Base-by-base conservation (phyloP, 768 basidiomycete genomes). In the Boletus pseudopeckii region DNA sequence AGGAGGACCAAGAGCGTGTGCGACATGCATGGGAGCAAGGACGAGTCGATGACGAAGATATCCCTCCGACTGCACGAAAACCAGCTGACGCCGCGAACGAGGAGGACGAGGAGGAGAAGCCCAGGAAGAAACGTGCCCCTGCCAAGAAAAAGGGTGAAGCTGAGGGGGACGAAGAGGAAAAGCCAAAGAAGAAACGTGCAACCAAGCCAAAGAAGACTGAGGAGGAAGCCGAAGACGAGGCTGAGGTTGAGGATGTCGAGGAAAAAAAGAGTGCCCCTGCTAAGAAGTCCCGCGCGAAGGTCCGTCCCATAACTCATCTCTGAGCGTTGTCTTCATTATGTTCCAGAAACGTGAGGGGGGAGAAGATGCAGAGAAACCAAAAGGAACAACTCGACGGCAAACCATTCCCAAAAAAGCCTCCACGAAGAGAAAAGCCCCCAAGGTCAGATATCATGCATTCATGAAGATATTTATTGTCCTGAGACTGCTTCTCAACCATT, bases 1-100 rank as follows among this genome's bases (percentile, higher is more conserved):
- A 76, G 1, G 86, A 82, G 40, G 92, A 95, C 65, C 77, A 95
- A 69, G 81, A 76, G 6, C 85, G 83, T 54, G 68, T 97, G 39
- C 73, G 67, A 52, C 81, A 78, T 62, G 93, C 95, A 1, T 92
- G 81, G 77, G 81, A 89, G 45, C 81, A 77, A 1, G 93, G 88
- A 5, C 77, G 85, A 33, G 89, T 97, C 45, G 90, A 83, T 7
- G 83, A 86, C 33, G 92, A 86, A 60, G 94, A 96, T 62, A 83
- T 95, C 38, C 91, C 91, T 6, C 83, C 81, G 32, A 78, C 77
- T 17, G 90, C 90, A 4, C 77, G 77, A 56, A 91, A 88, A 60
- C 70, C 80, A 8, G 75, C 68, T 5, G 80, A 64, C 14, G 77
- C 36, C 13, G 77, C 22, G 17, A 36, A 36, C 22, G 33, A 73